Evolutionary conservation across 805 yeast species (phyloP).

Genomic region (Nakazawaea wickerhamii): DNA sequence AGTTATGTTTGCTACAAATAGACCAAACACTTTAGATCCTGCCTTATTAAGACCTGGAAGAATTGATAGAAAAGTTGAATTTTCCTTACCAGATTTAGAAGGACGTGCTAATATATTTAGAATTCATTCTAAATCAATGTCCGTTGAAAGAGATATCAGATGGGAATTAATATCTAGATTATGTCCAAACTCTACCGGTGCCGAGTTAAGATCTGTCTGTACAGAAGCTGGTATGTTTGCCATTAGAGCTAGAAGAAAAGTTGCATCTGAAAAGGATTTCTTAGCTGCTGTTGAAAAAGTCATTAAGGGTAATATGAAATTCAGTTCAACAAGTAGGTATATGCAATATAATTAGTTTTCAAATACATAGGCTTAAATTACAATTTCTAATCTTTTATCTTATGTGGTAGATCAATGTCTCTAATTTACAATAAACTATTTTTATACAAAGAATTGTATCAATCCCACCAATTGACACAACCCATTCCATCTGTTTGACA

Average conservation of each 20-base stretch:
- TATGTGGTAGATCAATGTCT: not conserved
- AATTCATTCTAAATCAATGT: slow-evolving; percentile 96
- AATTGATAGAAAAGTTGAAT: slow-evolving; percentile 97
- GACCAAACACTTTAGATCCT: slow-evolving; percentile 97
- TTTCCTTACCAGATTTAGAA: slow-evolving; percentile 91
- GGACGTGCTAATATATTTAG: slow-evolving; percentile 98
- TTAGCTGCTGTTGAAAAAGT: slow-evolving; percentile 97
- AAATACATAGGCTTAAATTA: not conserved
- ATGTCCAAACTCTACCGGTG: slow-evolving; percentile 98
- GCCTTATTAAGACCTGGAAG: slow-evolving; percentile 98
- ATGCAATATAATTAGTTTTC: slow-evolving; percentile 84
- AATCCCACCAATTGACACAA: slow-evolving; percentile 94
- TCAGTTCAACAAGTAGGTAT: slow-evolving; percentile 93
- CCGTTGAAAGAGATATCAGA: slow-evolving; percentile 93
- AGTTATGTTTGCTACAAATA: slow-evolving; percentile 98
- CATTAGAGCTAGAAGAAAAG: slow-evolving; percentile 95
- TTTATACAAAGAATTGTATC: slow-evolving; percentile 11
- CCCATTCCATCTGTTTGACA: slow-evolving; percentile 98
- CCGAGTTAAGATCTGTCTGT: slow-evolving; percentile 96
- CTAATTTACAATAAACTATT: not conserved
- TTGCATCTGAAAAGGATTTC: slow-evolving; percentile 97
- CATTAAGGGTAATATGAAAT: slow-evolving; percentile 96
- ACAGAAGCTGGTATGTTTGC: slow-evolving; percentile 99
- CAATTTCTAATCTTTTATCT: not conserved
- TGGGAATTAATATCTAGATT: slow-evolving; percentile 97